Base-by-base conservation (phyloP, 805 yeast species). In the Blastobotrys mokoenaii region DNA sequence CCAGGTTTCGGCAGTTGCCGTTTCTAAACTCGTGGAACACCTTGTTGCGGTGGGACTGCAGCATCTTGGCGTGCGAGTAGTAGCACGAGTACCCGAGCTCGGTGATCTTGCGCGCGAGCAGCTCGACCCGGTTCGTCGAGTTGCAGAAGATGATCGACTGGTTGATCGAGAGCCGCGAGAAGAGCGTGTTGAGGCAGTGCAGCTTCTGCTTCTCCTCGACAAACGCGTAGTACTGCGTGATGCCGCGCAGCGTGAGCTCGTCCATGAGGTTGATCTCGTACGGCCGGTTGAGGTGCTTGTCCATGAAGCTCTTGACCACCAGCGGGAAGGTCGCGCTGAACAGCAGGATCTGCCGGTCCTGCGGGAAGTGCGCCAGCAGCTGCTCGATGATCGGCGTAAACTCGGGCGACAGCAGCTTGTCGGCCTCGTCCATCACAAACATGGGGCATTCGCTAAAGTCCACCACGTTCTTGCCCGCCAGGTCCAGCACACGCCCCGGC, bases 11-110 rank as follows among this genome's bases (percentile, higher is more conserved):
- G 61, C 93, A 96, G 65, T 86, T 88, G 41, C 98, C 98, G 64
- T 87, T 95, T 74, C 98, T 84, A 67, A 93, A 93, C 67, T 93
- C 97, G 64, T 93, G 98, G 79, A 93, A 93, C 5, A 93, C 98
- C 63, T 88, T 86, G 70, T 93, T 93, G 76, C 98, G 84, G 44
- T 94, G 95, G 51, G 82, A 82, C 70, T 93, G 97, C 34, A 95
- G 90, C 98, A 93, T 93, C 65, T 80, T 84, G 9, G 98, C 97
- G 64, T 93, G 98, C 17, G 96, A 86, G 65, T 87, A 93, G 67
- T 83, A 93, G 72, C 97, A 93, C 2, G 97, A 90, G 65, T 83
- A 93, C 44, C 96, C 97, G 51, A 93, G 73, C 62, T 93, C 97
- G 20, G 97, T 90, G 60, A 93, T 90, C 62, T 93, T 93, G 61